These are phyloP conservation scores for Trichoderma brevicompactum DNA, from an alignment of 2,329 filamentous ascomycete species.

Conservation along the genomic window DNA sequence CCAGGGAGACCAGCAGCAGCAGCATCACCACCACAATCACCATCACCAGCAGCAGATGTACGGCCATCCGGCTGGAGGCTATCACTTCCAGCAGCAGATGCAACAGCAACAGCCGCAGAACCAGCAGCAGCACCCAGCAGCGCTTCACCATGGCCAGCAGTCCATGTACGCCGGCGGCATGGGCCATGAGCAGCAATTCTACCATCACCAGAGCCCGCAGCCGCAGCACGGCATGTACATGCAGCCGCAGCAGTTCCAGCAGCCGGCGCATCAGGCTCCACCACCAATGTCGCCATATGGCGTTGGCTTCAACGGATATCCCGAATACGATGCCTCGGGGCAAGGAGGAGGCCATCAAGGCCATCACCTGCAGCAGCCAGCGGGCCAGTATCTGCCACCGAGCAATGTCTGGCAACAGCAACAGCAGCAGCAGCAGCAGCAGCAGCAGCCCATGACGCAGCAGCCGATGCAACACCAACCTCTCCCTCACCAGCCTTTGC, in stretches of 20 bases:
- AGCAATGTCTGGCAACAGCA: conserved; percentile 28
- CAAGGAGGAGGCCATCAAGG: conserved; percentile 30
- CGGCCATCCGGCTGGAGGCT: conserved; percentile 37
- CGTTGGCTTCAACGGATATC: conserved; percentile 24
- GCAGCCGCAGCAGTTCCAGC: conserved; percentile 36
- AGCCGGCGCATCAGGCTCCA: conserved; percentile 29
- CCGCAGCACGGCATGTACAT: conserved; percentile 32
- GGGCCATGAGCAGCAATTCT: conserved; percentile 34
- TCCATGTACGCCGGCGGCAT: conserved; percentile 28
- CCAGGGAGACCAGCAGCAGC: conserved; percentile 41
- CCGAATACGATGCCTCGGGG: conserved; percentile 23
- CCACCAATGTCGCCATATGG: conserved; percentile 20
- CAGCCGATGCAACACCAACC: conserved; percentile 36
- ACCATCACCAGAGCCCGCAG: conserved; percentile 32
- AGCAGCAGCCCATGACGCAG: conserved; percentile 32
- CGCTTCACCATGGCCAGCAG: conserved; percentile 35
- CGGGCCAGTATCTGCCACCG: conserved; percentile 25
- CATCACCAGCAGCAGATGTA: conserved; percentile 34
- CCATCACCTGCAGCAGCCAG: conserved; percentile 27
- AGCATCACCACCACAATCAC: conserved; percentile 32
- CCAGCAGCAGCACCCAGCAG: conserved; percentile 31
- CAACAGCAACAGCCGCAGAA: conserved; percentile 37
- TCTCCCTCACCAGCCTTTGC: conserved; percentile 37
- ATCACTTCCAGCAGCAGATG: conserved; percentile 35
- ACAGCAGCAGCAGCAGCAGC: conserved; percentile 35